These are phyloP conservation scores for Chenopodium formosanum DNA, from an alignment of 148 eudicot species.

Conservation along the genomic window DNA sequence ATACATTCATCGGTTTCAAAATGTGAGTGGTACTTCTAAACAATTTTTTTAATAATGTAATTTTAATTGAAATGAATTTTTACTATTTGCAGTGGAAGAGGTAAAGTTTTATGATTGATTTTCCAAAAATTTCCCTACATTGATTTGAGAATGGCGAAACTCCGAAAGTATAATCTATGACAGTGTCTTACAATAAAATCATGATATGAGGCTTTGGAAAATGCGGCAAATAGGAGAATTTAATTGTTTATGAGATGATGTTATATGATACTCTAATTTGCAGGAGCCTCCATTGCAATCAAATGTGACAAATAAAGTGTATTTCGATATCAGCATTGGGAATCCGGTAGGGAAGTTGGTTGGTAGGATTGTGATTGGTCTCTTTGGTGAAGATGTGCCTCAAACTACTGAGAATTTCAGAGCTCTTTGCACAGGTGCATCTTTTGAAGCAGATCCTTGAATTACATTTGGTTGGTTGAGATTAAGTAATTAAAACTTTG, in stretches of 20 bases:
- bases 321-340: conserved; percentile 81
- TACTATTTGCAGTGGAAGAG: neutral
- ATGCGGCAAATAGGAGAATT: neutral
- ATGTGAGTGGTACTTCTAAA: neutral
- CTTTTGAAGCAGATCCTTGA: neutral
- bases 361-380: conserved; percentile 90
- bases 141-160: neutral
- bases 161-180: no score
- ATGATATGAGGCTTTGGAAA: neutral
- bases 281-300: conserved; percentile 65
- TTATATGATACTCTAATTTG: conserved; percentile 5
- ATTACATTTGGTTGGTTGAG: neutral
- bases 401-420: conserved; percentile 91
- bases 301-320: conserved; percentile 79
- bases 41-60: no score
- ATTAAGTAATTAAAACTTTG: no score
- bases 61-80: no score
- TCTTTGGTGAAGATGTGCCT: conserved; percentile 91
- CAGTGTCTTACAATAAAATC: neutral
- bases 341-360: conserved; percentile 81
- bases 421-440: conserved; percentile 93
- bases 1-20: neutral
- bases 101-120: neutral
- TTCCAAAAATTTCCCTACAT: neutral
- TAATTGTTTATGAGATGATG: neutral